phyloP scores from a whole-genome alignment of 2,329 filamentous ascomycete genomes.

The Beauveria pseudobassiana region DNA sequence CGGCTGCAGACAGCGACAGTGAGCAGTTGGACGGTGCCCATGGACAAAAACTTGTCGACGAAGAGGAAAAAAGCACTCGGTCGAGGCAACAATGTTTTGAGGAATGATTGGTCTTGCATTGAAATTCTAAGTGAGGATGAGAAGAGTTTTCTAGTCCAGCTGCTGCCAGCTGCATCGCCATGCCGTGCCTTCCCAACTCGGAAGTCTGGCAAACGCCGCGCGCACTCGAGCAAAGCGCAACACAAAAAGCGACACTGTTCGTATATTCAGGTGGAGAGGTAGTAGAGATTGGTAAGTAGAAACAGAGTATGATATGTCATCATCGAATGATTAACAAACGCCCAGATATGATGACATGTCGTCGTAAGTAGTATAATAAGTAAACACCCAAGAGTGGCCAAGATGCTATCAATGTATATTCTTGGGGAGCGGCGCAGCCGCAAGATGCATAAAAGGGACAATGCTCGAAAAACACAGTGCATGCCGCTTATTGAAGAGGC shows the following conservation, averaged over 20 bases:
- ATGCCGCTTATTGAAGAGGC: neutral
- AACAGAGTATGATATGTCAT: neutral
- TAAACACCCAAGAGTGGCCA: neutral
- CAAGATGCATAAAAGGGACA: neutral
- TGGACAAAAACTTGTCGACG: neutral
- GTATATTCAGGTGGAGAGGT: neutral
- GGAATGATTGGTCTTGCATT: neutral
- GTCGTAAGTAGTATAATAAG: neutral
- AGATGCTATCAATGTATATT: neutral
- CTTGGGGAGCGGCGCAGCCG: neutral
- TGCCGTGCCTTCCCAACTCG: neutral
- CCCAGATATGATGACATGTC: conserved; percentile 1
- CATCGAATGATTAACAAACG: neutral
- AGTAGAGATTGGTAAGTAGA: neutral
- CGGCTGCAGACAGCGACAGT: conserved; percentile 17
- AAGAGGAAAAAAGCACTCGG: neutral
- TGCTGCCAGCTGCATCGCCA: neutral
- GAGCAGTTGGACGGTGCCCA: conserved; percentile 16
- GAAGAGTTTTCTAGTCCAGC: neutral
- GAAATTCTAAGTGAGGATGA: neutral
- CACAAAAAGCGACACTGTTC: neutral
- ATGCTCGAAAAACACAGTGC: neutral
- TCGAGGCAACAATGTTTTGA: neutral
- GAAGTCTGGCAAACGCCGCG: neutral
- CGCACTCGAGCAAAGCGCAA: neutral